Conservation (phyloP, 495 filamentous ascomycete species). For the Oidiodendron maius region DNA sequence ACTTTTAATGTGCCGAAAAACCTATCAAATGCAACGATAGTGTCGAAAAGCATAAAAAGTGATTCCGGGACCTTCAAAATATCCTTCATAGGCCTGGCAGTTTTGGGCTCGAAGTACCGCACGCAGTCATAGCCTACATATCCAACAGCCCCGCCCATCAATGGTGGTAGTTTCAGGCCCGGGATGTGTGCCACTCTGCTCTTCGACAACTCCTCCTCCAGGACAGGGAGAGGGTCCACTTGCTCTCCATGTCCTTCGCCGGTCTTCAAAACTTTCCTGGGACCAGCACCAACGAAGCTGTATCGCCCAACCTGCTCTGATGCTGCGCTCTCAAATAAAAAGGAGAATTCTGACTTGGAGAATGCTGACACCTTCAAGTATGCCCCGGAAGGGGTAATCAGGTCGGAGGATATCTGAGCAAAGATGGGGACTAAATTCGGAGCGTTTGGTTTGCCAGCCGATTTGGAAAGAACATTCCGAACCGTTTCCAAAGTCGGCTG, state of each 20-base stretch:
- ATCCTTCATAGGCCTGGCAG: slow-evolving; percentile 79
- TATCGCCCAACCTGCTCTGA: slow-evolving; percentile 90
- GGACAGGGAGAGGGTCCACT: slow-evolving; percentile 71
- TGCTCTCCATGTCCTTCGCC: slow-evolving; percentile 81
- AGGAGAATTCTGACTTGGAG: slow-evolving; percentile 63
- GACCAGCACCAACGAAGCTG: slow-evolving; percentile 89
- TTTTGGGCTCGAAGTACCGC: slow-evolving; percentile 94
- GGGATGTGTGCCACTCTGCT: slow-evolving; percentile 76
- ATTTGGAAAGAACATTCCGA: slow-evolving; percentile 46
- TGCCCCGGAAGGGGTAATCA: slow-evolving; percentile 84
- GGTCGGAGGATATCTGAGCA: slow-evolving; percentile 81
- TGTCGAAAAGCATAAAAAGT: slow-evolving; percentile 97
- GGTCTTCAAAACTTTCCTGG: slow-evolving; percentile 79
- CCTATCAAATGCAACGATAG: slow-evolving; percentile 89
- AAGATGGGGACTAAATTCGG: slow-evolving; percentile 85
- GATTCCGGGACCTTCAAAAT: slow-evolving; percentile 83
- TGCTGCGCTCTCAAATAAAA: slow-evolving; percentile 91
- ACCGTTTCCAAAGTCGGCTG: slow-evolving; percentile 50
- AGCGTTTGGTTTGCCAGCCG: slow-evolving; percentile 43
- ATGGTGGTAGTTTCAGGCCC: slow-evolving; percentile 68
- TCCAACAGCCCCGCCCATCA: slow-evolving; percentile 89
- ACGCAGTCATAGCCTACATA: slow-evolving; percentile 98
- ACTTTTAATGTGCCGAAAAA: slow-evolving; percentile 90
- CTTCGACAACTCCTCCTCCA: slow-evolving; percentile 72
- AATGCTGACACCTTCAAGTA: slow-evolving; percentile 82